These are phyloP conservation scores for Candida maris DNA, from an alignment of 805 yeast genomes.

Conservation along the genomic window DNA sequence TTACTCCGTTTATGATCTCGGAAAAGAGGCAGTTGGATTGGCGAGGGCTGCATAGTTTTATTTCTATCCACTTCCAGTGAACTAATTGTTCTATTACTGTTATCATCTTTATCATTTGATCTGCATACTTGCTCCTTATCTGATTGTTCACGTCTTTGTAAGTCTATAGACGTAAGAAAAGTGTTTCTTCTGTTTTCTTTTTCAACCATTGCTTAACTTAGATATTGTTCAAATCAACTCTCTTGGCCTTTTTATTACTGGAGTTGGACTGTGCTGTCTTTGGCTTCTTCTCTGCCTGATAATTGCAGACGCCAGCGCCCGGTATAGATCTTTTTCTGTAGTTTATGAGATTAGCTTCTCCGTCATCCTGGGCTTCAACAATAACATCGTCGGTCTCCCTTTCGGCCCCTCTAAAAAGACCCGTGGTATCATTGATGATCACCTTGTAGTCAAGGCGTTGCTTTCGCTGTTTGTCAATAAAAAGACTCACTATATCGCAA, in stretches of 20 bases:
- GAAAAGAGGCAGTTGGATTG: conserved; percentile 89
- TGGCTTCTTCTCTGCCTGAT: conserved; percentile 8
- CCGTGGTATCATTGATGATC: conserved; percentile 56
- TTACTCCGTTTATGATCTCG: conserved; percentile 91
- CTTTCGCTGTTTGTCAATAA: conserved; percentile 53
- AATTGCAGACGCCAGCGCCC: background rate
- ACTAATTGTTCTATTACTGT: too few relatives aligned
- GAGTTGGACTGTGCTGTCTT: conserved; percentile 3
- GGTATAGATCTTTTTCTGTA: conserved; percentile 5
- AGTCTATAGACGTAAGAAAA: too few relatives aligned
- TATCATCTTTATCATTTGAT: too few relatives aligned
- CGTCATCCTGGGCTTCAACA: conserved; percentile 20
- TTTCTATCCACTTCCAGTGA: too few relatives aligned
- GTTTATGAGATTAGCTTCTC: conserved; percentile 10
- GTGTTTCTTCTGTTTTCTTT: too few relatives aligned
- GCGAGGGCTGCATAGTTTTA: too few relatives aligned
- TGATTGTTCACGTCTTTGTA: too few relatives aligned
- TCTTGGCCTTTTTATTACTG: conserved; percentile 14
- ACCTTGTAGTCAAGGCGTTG: conserved; percentile 55
- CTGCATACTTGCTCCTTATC: too few relatives aligned
- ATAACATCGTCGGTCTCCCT: conserved; percentile 17
- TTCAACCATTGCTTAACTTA: conserved; percentile 2
- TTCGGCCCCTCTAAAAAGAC: conserved; percentile 52
- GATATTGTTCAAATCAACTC: conserved; percentile 22
- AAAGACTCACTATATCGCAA: conserved; percentile 64